Evolutionary conservation across 805 yeast species (phyloP).

Genomic region (Cyberlindnera americana): DNA sequence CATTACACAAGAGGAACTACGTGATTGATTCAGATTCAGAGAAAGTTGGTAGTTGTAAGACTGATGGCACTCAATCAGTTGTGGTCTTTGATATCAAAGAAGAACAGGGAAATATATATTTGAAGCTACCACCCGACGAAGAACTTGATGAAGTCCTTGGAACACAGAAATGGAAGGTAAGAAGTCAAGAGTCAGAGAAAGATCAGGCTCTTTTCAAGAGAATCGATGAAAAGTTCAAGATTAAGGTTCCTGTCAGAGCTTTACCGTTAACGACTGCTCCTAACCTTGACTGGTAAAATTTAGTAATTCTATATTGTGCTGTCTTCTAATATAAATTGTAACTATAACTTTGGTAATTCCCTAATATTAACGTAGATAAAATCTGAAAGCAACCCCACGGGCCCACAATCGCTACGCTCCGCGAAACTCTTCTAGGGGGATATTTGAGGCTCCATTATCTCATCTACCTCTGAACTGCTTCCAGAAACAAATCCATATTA

Average conservation of each 20-base stretch:
- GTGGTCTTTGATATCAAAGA: conserved; percentile 35
- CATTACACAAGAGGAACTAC: conserved; percentile 35
- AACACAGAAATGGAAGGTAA: conserved; percentile 34
- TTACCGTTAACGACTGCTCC: conserved; percentile 9
- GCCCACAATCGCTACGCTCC: too few species aligned
- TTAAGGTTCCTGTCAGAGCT: conserved; percentile 25
- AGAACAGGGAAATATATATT: conserved; percentile 28
- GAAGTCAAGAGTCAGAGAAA: conserved; percentile 22
- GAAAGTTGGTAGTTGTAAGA: conserved; percentile 31
- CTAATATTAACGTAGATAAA: too few species aligned
- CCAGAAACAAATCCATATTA: too few species aligned
- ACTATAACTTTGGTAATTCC: too few species aligned
- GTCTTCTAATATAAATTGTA: too few species aligned
- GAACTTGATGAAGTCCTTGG: conserved; percentile 35
- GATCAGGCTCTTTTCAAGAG: conserved; percentile 14
- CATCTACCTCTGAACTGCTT: too few species aligned
- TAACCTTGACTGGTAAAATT: conserved; percentile 26
- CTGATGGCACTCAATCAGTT: conserved; percentile 30
- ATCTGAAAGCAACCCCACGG: too few species aligned
- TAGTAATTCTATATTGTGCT: too few species aligned
- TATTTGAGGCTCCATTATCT: too few species aligned
- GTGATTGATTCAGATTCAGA: conserved; percentile 24
- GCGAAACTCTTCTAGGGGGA: too few species aligned
- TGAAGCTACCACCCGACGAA: conserved; percentile 30
- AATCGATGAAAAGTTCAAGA: conserved; percentile 22